A percentile compares a stretch with the other conserved stretches of the same genome.
phyloP scores from a whole-genome alignment of 371 early-diverging fungal species.

The Rhizopus sp. region DNA sequence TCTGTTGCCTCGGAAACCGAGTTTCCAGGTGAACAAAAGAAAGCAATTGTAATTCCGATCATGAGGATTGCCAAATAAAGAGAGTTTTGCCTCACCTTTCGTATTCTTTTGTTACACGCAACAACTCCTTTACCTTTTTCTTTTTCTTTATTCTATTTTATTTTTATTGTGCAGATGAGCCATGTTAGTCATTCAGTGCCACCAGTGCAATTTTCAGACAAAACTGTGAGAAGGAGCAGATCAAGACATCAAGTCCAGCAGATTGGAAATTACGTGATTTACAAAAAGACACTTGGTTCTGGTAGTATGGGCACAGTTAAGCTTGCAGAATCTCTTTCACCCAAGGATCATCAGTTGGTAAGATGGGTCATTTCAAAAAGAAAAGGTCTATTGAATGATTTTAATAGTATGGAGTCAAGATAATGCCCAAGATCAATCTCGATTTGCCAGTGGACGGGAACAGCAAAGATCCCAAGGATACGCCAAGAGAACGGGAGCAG shows the following conservation, averaged over 20 bases:
- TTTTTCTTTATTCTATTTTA: too few species aligned
- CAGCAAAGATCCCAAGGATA: conserved; percentile 45
- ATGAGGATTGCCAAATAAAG: too few species aligned
- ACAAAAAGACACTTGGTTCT: conserved; percentile 87
- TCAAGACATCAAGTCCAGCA: conserved; percentile 23
- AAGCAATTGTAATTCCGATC: too few species aligned
- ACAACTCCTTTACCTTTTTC: too few species aligned
- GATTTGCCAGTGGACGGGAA: conserved; percentile 10
- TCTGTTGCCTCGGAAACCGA: too few species aligned
- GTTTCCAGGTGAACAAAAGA: too few species aligned
- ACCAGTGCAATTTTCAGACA: conserved; percentile 1
- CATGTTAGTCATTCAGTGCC: background rate
- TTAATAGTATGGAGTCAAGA: conserved; percentile 45
- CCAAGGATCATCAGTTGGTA: conserved; percentile 40
- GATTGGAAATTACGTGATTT: conserved; percentile 43
- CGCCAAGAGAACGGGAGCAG: conserved; percentile 58
- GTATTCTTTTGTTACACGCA: too few species aligned
- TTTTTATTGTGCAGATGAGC: too few species aligned
- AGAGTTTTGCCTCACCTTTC: too few species aligned
- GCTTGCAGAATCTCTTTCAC: conserved; percentile 66
- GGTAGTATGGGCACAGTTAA: conserved; percentile 99
- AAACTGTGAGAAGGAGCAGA: background rate
- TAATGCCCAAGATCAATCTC: conserved; percentile 46
- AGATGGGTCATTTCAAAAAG: too few species aligned
- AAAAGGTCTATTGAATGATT: background rate